These are phyloP conservation scores for Gnaphalium uliginosum DNA, from an alignment of 129 eudicot genomes.

Conservation along the genomic window DNA sequence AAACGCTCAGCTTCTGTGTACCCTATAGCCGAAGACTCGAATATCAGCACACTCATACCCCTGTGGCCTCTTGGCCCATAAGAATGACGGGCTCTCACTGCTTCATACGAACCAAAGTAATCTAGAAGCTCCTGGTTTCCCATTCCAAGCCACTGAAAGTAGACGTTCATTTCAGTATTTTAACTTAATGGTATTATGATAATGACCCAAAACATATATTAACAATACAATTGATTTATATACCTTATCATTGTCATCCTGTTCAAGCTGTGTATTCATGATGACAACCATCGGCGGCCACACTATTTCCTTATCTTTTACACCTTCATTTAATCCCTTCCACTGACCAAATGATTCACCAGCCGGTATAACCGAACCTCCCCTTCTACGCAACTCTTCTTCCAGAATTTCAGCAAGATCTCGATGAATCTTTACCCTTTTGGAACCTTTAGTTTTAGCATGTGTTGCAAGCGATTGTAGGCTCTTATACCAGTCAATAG, in stretches of 20 bases:
- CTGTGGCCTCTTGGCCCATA: conserved; percentile 92
- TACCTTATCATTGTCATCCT: conserved; percentile 76
- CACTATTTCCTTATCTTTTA: conserved; percentile 58
- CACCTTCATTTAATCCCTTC: conserved; percentile 53
- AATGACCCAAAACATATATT: not conserved
- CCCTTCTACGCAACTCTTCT: conserved; percentile 68
- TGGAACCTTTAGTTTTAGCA: conserved; percentile 81
- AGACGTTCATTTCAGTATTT: not conserved
- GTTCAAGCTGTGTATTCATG: conserved; percentile 70
- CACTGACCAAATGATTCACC: conserved; percentile 79
- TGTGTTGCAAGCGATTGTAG: conserved; percentile 68
- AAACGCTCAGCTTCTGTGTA: conserved; percentile 79
- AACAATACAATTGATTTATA: not conserved
- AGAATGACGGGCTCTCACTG: conserved; percentile 64
- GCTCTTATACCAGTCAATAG: conserved; percentile 77
- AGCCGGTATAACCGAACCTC: conserved; percentile 53
- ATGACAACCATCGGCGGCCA: conserved; percentile 98
- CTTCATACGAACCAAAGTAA: conserved; percentile 54
- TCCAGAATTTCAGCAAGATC: conserved; percentile 64
- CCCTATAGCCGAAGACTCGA: conserved; percentile 75
- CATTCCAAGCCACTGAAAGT: conserved; percentile 88
- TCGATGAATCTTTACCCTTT: conserved; percentile 76
- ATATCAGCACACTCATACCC: conserved; percentile 76
- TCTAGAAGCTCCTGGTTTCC: conserved; percentile 80
- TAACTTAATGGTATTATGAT: not conserved